Percentiles rank a stretch among this genome's conserved stretches.
Conservation (phyloP, 2,329 filamentous ascomycete genomes). For the Diaporthe aspalathi region DNA sequence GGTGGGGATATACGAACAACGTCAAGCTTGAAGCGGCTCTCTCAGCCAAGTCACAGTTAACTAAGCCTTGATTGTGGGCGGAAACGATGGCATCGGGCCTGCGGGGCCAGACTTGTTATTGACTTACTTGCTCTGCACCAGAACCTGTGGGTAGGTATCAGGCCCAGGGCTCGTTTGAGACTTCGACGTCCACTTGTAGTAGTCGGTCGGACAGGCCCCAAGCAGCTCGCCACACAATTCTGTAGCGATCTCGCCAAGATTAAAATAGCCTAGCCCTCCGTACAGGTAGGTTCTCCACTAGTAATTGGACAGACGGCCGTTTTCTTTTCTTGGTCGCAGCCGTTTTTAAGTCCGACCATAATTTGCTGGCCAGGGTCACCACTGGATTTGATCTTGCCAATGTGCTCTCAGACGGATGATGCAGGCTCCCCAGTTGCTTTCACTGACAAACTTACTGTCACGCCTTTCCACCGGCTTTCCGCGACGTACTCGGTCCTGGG, state of each 20-base stretch:
- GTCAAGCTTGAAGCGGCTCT: background rate
- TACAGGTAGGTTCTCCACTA: background rate
- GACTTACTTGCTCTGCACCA: too few species aligned
- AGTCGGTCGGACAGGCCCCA: background rate
- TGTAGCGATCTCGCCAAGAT: background rate
- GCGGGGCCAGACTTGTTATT: background rate
- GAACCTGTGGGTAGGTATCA: too few species aligned
- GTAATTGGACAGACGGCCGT: background rate
- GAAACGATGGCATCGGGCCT: background rate
- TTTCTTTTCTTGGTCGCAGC: background rate
- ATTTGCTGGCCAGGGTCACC: background rate
- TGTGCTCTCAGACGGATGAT: background rate
- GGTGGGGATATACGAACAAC: conserved; percentile 17
- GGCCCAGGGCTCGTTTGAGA: background rate
- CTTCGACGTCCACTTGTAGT: background rate
- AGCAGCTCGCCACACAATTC: background rate
- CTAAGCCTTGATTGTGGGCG: background rate
- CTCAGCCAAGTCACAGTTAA: background rate
- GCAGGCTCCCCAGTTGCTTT: background rate
- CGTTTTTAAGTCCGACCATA: background rate
- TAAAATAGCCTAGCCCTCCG: background rate
- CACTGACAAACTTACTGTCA: background rate
- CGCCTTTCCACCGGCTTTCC: background rate
- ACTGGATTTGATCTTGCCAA: background rate
- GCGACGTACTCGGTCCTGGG: background rate